Conservation (phyloP, 495 filamentous ascomycete genomes). For the Penicillium flavigenum region DNA sequence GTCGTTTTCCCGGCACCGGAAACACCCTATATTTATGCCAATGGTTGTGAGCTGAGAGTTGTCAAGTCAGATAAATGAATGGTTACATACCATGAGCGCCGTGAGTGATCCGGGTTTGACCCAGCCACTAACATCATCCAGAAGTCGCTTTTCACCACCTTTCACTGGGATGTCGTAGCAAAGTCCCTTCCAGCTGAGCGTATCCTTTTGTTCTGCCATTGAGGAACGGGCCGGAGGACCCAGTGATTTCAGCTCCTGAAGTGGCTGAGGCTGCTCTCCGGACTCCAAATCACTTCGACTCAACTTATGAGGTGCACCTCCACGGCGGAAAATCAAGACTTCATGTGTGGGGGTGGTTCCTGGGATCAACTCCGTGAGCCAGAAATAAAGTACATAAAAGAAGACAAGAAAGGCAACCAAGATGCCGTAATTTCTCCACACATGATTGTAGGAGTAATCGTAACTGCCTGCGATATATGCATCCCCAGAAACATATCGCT, state of each 20-base stretch:
- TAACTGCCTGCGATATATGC: slow-evolving; percentile 56
- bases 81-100: slow-evolving; percentile 51
- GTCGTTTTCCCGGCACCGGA: slow-evolving; percentile 69
- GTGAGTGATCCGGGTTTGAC: slow-evolving; percentile 70
- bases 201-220: slow-evolving; percentile 53
- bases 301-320: slow-evolving; percentile 38
- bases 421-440: slow-evolving; percentile 68
- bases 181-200: slow-evolving; percentile 76
- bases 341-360: slow-evolving; percentile 18
- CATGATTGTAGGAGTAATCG: slow-evolving; percentile 54
- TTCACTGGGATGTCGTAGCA: slow-evolving; percentile 67
- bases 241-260: slow-evolving; percentile 28
- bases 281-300: slow-evolving; percentile 25
- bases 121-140: slow-evolving; percentile 64
- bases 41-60: neutral
- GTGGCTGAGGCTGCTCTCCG: slow-evolving; percentile 16
- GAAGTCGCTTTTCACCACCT: slow-evolving; percentile 55
- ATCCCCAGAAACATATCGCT: slow-evolving; percentile 51
- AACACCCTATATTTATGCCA: slow-evolving; percentile 30
- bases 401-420: slow-evolving; percentile 63
- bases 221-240: slow-evolving; percentile 24
- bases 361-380: slow-evolving; percentile 35
- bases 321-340: slow-evolving; percentile 43
- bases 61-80: neutral
- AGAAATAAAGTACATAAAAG: slow-evolving; percentile 51